Percentiles rank a stretch among this genome's conserved stretches.
phyloP scores from a whole-genome alignment of 2,329 filamentous ascomycete species.

The Trichoderma atroviride region DNA sequence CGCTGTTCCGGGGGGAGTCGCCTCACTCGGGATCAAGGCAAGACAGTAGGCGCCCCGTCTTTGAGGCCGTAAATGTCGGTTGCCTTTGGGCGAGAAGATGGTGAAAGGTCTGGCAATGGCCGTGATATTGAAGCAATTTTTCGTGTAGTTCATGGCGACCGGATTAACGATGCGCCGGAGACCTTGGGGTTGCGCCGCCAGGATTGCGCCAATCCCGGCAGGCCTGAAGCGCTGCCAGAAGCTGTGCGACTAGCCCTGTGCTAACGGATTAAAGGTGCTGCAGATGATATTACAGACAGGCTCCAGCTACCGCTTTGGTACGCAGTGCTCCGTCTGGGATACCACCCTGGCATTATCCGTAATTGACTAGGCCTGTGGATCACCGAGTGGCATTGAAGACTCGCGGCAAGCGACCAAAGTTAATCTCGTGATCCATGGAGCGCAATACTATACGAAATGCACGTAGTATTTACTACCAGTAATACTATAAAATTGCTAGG shows the following conservation, averaged over 20 bases:
- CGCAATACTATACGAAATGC: not conserved
- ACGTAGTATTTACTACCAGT: not conserved
- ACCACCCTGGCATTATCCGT: slow-evolving; percentile 17
- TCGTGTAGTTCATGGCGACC: slow-evolving; percentile 25
- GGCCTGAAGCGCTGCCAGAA: not conserved
- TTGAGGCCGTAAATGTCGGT: not conserved
- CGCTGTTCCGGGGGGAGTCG: slow-evolving; percentile 20
- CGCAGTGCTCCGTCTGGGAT: slow-evolving; percentile 13
- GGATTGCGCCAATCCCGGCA: not conserved
- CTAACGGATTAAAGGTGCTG: not conserved
- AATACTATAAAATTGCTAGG: not conserved
- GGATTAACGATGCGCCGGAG: slow-evolving; percentile 23
- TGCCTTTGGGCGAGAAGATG: slow-evolving; percentile 19
- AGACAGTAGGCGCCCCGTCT: slow-evolving; percentile 3
- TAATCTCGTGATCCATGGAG: not conserved
- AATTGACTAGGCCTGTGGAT: slow-evolving; percentile 16
- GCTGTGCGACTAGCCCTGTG: not conserved
- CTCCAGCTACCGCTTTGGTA: slow-evolving; percentile 20
- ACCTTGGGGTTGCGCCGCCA: slow-evolving; percentile 4
- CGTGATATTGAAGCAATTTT: slow-evolving; percentile 26
- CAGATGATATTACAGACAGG: slow-evolving; percentile 6
- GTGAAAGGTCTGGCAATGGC: slow-evolving; percentile 19
- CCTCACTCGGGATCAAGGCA: slow-evolving; percentile 16
- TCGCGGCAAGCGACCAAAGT: not conserved
- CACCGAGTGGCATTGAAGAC: not conserved